These are phyloP conservation scores for Podila minutissima DNA, from an alignment of 192 early-diverging fungal species.

Conservation along the genomic window DNA sequence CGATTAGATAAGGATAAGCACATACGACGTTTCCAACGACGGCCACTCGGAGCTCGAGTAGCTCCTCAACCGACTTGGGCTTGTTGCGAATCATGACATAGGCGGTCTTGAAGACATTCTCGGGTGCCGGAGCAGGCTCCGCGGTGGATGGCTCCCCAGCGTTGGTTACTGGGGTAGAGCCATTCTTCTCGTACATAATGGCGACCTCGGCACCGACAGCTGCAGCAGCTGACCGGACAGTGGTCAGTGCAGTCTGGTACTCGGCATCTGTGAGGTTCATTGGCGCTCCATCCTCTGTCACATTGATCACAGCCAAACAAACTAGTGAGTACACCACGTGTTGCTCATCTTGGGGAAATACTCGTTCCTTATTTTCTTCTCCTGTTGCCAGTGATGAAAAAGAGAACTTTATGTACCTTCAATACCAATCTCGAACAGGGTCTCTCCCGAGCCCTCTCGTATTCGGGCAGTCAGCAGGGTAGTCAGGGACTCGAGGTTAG, in stretches of 20 bases:
- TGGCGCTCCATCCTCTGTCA: constrained; percentile 71
- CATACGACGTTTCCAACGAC: constrained; percentile 92
- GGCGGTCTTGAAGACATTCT: constrained; percentile 30
- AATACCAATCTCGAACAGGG: constrained; percentile 78
- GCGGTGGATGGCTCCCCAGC: background rate
- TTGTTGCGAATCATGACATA: constrained; percentile 77
- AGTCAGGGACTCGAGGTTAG: constrained; percentile 57
- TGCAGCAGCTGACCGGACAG: constrained; percentile 48
- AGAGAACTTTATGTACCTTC: constrained; percentile 59
- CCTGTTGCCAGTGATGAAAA: background rate
- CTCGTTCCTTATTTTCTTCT: background rate
- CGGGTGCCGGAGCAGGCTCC: background rate
- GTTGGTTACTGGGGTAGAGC: constrained; percentile 1
- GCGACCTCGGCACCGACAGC: constrained; percentile 59
- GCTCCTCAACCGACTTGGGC: constrained; percentile 79
- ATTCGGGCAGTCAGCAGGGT: constrained; percentile 57
- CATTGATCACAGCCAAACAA: background rate
- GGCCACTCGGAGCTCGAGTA: constrained; percentile 87
- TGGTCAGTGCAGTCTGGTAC: constrained; percentile 49
- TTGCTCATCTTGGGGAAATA: background rate
- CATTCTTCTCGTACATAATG: constrained; percentile 56
- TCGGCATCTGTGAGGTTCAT: constrained; percentile 72
- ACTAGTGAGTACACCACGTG: background rate
- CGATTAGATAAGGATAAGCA: constrained; percentile 38
- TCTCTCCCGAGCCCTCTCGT: constrained; percentile 74